Percentiles rank a stretch among this genome's conserved stretches.
phyloP scores from a whole-genome alignment of 1,284 basidiomycete species.

The Butyriboletus appendiculatus region DNA sequence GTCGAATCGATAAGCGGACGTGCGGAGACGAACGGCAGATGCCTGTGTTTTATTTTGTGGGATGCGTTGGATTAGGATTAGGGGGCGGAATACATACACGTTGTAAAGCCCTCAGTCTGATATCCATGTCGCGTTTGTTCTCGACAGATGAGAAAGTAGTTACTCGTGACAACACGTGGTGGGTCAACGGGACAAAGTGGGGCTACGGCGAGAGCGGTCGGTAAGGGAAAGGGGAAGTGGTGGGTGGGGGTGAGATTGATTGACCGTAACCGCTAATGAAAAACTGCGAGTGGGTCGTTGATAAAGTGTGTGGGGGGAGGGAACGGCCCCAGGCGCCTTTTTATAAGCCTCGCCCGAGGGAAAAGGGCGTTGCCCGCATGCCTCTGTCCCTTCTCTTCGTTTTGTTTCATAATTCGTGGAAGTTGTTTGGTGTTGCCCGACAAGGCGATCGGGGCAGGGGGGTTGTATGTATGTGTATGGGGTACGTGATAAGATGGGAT shows the following conservation, averaged over 20 bases:
- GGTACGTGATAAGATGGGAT: constrained; percentile 2
- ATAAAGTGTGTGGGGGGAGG: not conserved
- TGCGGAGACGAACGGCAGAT: constrained; percentile 4
- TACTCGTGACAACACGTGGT: constrained; percentile 1
- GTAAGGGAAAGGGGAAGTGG: not conserved
- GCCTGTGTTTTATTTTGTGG: constrained; percentile 5
- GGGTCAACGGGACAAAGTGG: not conserved
- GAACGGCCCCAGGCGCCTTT: not conserved
- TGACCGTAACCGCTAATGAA: not conserved
- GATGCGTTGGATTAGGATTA: not conserved
- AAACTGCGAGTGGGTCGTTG: constrained; percentile 4
- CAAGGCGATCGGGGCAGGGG: constrained; percentile 25
- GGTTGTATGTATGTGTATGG: not conserved
- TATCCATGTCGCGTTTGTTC: constrained; percentile 10
- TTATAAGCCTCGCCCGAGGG: constrained; percentile 16
- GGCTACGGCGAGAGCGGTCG: not conserved
- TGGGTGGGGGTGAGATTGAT: not conserved
- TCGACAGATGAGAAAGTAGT: not conserved
- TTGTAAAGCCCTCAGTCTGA: constrained; percentile 9
- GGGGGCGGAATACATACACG: constrained; percentile 10
- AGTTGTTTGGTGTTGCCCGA: not conserved
- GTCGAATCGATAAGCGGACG: constrained; percentile 23
- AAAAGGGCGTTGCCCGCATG: constrained; percentile 11
- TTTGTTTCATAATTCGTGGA: constrained; percentile 5
- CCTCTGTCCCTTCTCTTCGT: constrained; percentile 1